These are phyloP conservation scores for Cryphonectria radicalis DNA, from an alignment of 2,329 filamentous ascomycete species.

Conservation along the genomic window DNA sequence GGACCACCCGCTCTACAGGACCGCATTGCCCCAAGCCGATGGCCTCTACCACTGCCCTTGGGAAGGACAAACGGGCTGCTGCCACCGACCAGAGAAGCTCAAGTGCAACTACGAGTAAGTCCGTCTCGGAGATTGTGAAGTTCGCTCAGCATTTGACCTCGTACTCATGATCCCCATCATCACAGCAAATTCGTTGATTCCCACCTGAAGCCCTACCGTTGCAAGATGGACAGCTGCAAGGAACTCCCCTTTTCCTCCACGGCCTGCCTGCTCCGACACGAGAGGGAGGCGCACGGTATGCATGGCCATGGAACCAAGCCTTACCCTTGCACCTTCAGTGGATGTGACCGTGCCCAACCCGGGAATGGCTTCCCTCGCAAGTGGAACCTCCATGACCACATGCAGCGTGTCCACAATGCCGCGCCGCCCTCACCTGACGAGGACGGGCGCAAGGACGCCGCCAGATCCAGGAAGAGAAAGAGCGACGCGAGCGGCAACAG, in stretches of 20 bases:
- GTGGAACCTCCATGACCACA: slow-evolving; percentile 97
- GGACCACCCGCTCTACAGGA: slow-evolving; percentile 74
- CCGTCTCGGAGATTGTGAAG: background rate
- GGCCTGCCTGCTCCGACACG: slow-evolving; percentile 90
- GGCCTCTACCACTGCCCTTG: slow-evolving; percentile 94
- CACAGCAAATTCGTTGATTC: slow-evolving; percentile 94
- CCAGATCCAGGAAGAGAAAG: slow-evolving; percentile 64
- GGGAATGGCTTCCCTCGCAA: slow-evolving; percentile 92
- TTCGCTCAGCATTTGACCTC: background rate
- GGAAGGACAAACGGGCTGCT: slow-evolving; percentile 72
- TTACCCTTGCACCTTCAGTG: slow-evolving; percentile 84
- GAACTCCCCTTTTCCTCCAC: slow-evolving; percentile 93
- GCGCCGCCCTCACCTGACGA: slow-evolving; percentile 32
- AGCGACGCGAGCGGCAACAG: slow-evolving; percentile 50
- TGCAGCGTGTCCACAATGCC: slow-evolving; percentile 86
- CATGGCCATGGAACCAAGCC: slow-evolving; percentile 94
- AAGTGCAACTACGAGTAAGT: slow-evolving; percentile 99
- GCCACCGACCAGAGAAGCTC: slow-evolving; percentile 90
- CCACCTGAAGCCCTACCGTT: slow-evolving; percentile 93
- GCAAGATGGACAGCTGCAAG: slow-evolving; percentile 83
- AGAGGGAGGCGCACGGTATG: slow-evolving; percentile 93
- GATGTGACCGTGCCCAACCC: slow-evolving; percentile 79
- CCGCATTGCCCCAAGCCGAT: slow-evolving; percentile 65
- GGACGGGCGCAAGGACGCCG: slow-evolving; percentile 39
- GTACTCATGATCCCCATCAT: slow-evolving; percentile 28